Percentiles rank a stretch among this genome's conserved stretches.
Conservation (phyloP, 1,284 basidiomycete species). For the Tylopilus sp. region DNA sequence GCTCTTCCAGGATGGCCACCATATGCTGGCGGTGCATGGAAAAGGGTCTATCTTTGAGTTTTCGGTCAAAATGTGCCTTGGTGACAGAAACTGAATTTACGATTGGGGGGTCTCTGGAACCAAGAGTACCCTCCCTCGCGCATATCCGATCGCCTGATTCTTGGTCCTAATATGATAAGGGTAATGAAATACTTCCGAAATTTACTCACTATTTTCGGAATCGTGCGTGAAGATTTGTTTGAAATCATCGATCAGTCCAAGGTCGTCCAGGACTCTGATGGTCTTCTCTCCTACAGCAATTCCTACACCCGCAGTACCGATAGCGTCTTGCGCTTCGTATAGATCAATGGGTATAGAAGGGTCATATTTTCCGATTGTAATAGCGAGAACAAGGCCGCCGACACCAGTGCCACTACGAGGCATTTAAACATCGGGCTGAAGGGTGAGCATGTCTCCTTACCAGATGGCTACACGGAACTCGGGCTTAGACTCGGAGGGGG, state of each 20-base stretch:
- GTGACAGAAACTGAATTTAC: conserved; percentile 3
- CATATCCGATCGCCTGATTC: conserved; percentile 16
- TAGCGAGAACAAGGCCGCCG: conserved; percentile 14
- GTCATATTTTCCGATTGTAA: conserved; percentile 16
- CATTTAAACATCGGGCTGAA: neutral
- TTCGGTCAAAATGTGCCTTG: neutral
- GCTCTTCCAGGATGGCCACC: conserved; percentile 16
- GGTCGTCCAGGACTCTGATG: conserved; percentile 12
- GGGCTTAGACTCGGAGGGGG: neutral
- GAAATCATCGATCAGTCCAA: conserved; percentile 21
- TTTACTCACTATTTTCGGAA: conserved; percentile 5
- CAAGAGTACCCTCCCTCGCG: conserved; percentile 22
- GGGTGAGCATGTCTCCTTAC: neutral
- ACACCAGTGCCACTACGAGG: conserved; percentile 4
- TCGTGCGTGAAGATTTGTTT: conserved; percentile 1
- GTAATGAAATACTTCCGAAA: neutral
- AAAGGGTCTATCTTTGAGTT: conserved; percentile 2
- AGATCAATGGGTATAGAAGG: conserved; percentile 13
- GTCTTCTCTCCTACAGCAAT: conserved; percentile 10
- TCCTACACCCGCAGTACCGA: conserved; percentile 13
- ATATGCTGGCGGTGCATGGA: conserved; percentile 22
- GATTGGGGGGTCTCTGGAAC: conserved; percentile 6
- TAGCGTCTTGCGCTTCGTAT: conserved; percentile 16
- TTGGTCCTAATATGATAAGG: neutral
- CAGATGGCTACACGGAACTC: conserved; percentile 3